Evolutionary conservation across 192 early-diverging fungal genomes (phyloP), one percentile per base, ranked within the genome.

Genomic region (Podochytrium sp.): DNA sequence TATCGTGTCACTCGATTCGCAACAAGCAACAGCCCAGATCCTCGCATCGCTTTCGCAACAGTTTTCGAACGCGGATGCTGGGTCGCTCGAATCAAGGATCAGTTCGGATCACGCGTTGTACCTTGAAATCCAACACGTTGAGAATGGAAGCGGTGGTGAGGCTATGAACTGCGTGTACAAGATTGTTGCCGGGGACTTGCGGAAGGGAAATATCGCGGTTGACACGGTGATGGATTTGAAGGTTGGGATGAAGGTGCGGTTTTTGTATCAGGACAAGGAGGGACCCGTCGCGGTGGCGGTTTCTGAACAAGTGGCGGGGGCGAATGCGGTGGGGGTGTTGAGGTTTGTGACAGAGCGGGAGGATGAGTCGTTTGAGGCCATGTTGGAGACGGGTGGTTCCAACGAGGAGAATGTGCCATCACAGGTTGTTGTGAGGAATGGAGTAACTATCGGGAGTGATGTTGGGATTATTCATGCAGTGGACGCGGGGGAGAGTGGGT

Each of bases 171-270:
- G 27, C 20, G 69, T 71, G 56, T 60, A 71, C 40, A 12, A 32
- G 29, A 59, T 71, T 49, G 56, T 71, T 37, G 69, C 69, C 20
- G 69, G 69, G 29, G 69, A 71, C 38, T 47, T 71, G 39, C 4
- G 38, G 7, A 71, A 71, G 38, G 69, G 69, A 23, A 71, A 71
- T 47, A 57, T 71, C 32, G 69, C 69, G 3, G 56, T 71, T 6
- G 69, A 71, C 16, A 57, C 56, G 20, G 23, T 38, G 0, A 14
- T 10, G n/a, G 69, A 71, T 33, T 39, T 71, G 25, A 12, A 42
- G 10, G 55, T 47, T 42, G 69, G 69, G 20, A 71, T 71, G 69
- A 10, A 39, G 7, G 69, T 60, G 39, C 33, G 40, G 37, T 59
- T 71, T 30, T 42, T 71, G 69, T 59, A 59, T 59, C 69, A 47